Evolutionary conservation across 2,329 filamentous ascomycete species (phyloP).

Genomic region (Coleophoma crateriformis): DNA sequence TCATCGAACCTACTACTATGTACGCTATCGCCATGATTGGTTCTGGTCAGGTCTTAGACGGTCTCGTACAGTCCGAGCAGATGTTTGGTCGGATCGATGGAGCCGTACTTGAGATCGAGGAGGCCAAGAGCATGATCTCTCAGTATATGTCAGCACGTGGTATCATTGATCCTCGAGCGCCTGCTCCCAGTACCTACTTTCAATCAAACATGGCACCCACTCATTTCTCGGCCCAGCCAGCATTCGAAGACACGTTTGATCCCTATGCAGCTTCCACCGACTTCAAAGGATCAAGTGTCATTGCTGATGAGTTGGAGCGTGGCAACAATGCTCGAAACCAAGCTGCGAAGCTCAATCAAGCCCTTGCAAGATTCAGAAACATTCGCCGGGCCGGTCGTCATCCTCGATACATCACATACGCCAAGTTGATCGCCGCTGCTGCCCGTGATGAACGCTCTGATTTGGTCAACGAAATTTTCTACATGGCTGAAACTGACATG

Average conservation of each 20-base stretch:
- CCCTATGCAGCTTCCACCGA: constrained; percentile 88
- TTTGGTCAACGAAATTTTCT: constrained; percentile 78
- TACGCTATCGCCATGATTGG: constrained; percentile 84
- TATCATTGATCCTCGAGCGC: constrained; percentile 49
- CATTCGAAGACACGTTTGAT: constrained; percentile 79
- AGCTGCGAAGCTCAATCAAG: constrained; percentile 71
- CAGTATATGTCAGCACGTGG: constrained; percentile 52
- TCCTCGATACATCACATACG: constrained; percentile 93
- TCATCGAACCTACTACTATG: constrained; percentile 88
- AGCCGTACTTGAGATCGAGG: constrained; percentile 75
- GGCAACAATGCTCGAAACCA: constrained; percentile 58
- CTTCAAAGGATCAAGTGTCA: constrained; percentile 86
- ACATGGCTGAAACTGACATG: constrained; percentile 84
- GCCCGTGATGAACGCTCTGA: constrained; percentile 80
- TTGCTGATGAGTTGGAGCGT: constrained; percentile 85
- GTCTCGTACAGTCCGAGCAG: constrained; percentile 68
- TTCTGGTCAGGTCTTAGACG: constrained; percentile 78
- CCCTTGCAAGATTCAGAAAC: constrained; percentile 79
- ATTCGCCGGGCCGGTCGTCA: constrained; percentile 90
- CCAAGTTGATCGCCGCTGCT: constrained; percentile 87
- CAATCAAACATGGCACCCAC: constrained; percentile 41
- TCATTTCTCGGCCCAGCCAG: constrained; percentile 48
- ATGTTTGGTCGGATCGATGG: constrained; percentile 84
- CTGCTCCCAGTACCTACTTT: constrained; percentile 38
- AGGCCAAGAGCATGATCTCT: constrained; percentile 67